Evolutionary conservation across 768 basidiomycete species (phyloP), one percentile per base, ranked within the genome.

Genomic region (Tephrocybe rancida): DNA sequence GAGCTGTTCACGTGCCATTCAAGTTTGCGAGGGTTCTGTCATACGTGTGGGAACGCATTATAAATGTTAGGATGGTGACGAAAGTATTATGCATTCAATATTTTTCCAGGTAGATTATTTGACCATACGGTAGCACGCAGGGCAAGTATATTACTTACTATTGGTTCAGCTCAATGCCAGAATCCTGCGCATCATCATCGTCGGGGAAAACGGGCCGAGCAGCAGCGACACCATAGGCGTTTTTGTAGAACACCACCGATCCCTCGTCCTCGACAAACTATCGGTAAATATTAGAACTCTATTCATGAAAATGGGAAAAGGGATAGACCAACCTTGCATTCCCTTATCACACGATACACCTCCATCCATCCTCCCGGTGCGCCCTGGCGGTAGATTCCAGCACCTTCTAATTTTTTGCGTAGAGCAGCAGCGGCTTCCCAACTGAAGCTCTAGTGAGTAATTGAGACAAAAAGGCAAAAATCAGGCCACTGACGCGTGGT

Each of bases 341-440:
- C 76, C 54, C 70, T 74, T 71, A 79, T 79, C 29, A 86, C 81
- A 24, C 86, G 80, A 67, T 84, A 82, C 37, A 86, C 72, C 70
- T 87, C 85, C 38, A 71, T 72, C 86, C 83, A 85, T 48, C 89
- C 80, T 42, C 80, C 80, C 30, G 83, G 83, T 21, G 77, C 73
- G 55, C 85, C 83, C 61, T 84, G 70, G 44, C 90, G 73, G 66
- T 75, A 56, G 64, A 86, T 66, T 39, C 81, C 76, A 61, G 78
- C 71, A n/a, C 73, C 77, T 47, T 84, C 78, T 42, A 85, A 79
- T 61, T 83, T 81, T 61, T 77, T 77, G 66, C 85, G 85, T 53
- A 94, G 77, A n/a, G 88, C 89, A 51, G 79, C 82, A 10, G 86
- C 80, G 8, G 92, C 92, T 64, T 91, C 90, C 89, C 89, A 92